These are phyloP conservation scores for Sarocladium oryzae DNA, from an alignment of 2,329 filamentous ascomycete genomes.

Conservation along the genomic window DNA sequence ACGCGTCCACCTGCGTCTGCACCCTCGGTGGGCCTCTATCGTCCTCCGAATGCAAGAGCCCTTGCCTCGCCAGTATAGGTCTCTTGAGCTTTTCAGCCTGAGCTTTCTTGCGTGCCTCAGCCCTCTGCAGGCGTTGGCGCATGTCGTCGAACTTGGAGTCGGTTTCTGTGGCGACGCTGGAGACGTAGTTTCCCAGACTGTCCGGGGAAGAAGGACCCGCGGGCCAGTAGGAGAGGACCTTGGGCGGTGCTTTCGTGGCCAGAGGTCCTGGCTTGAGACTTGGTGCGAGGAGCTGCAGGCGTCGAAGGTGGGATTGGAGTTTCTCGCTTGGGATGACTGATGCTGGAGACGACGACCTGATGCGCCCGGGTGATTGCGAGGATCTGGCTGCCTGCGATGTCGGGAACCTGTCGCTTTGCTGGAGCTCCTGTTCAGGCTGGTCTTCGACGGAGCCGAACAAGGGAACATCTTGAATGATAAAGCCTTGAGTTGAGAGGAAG, in stretches of 20 bases:
- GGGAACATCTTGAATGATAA: slow-evolving; percentile 26
- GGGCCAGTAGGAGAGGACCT: slow-evolving; percentile 33
- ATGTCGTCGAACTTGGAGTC: slow-evolving; percentile 29
- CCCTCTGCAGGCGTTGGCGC: slow-evolving; percentile 25
- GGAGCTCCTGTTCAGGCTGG: slow-evolving; percentile 10
- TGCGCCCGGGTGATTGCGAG: slow-evolving; percentile 11
- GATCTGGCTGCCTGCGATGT: slow-evolving; percentile 8
- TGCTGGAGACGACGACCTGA: slow-evolving; percentile 14
- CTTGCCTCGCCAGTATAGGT: slow-evolving; percentile 22
- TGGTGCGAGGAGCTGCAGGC: slow-evolving; percentile 28
- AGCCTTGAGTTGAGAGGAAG: slow-evolving; percentile 28
- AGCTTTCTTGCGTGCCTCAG: slow-evolving; percentile 26
- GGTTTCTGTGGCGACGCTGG: slow-evolving; percentile 29
- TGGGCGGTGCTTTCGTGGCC: slow-evolving; percentile 20
- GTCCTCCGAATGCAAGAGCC: slow-evolving; percentile 12
- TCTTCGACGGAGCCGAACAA: slow-evolving; percentile 19
- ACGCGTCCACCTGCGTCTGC: slow-evolving; percentile 10
- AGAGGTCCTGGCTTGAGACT: slow-evolving; percentile 21
- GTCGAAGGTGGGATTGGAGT: slow-evolving; percentile 16
- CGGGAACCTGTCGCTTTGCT: neutral
- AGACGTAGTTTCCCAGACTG: slow-evolving; percentile 28
- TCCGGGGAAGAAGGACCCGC: slow-evolving; percentile 25
- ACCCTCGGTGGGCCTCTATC: slow-evolving; percentile 1
- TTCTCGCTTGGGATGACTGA: slow-evolving; percentile 19
- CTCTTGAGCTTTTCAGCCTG: slow-evolving; percentile 27